These are phyloP conservation scores for Galerina marginata DNA, from an alignment of 768 basidiomycete genomes.

Conservation along the genomic window DNA sequence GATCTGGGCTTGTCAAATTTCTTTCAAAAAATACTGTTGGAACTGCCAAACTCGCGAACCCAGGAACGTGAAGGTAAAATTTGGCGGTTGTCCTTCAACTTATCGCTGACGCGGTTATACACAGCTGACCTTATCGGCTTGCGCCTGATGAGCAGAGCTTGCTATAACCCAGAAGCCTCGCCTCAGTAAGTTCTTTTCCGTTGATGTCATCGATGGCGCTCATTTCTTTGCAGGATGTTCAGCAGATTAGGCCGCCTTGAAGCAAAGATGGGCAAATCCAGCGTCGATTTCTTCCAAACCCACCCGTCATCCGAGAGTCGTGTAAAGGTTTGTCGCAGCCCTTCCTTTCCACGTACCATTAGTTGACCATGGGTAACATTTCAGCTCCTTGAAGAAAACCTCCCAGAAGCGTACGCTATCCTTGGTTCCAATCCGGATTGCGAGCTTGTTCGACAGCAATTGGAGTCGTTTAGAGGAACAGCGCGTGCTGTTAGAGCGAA, in stretches of 20 bases:
- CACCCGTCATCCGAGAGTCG: conserved; percentile 81
- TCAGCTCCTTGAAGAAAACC: conserved; percentile 55
- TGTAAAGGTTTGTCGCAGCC: conserved; percentile 58
- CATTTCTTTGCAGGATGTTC: conserved; percentile 62
- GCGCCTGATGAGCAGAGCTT: conserved; percentile 79
- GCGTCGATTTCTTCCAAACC: conserved; percentile 70
- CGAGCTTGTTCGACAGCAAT: conserved; percentile 41
- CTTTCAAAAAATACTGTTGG: conserved; percentile 56
- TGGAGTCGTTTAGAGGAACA: conserved; percentile 36
- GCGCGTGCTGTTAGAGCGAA: conserved; percentile 17
- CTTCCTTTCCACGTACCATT: neutral
- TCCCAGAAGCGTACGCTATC: conserved; percentile 64
- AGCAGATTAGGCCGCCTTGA: conserved; percentile 66
- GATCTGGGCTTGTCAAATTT: conserved; percentile 57
- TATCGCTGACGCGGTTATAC: neutral
- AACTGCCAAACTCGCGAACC: conserved; percentile 83
- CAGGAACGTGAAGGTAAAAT: conserved; percentile 79
- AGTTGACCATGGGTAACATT: neutral
- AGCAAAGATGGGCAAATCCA: conserved; percentile 34
- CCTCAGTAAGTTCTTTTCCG: conserved; percentile 56
- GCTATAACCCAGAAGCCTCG: conserved; percentile 82
- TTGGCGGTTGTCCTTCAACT: neutral
- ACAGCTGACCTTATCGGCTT: conserved; percentile 91
- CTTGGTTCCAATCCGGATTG: conserved; percentile 64
- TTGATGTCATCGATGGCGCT: neutral